Conservation (phyloP, 371 early-diverging fungal species). For the Mortierella sp. region DNA sequence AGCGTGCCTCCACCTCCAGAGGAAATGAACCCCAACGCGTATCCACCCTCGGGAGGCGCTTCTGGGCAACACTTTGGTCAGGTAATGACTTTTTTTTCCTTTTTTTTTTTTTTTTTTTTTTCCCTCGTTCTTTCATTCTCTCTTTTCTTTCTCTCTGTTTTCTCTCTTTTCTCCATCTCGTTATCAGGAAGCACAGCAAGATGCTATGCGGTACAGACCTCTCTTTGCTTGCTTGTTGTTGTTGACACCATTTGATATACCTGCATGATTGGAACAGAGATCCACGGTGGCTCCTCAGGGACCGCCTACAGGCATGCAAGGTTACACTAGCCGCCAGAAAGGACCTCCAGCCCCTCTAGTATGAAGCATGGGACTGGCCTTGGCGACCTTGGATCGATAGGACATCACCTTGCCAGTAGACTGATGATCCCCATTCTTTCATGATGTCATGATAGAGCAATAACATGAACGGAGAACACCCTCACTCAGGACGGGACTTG, state of each 20-base stretch:
- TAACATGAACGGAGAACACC: constrained; percentile 31
- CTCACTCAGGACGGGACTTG: constrained; percentile 36
- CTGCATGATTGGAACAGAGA: constrained; percentile 13
- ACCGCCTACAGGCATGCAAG: constrained; percentile 55
- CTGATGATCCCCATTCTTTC: neutral
- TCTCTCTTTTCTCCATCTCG: too few relatives aligned
- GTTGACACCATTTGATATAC: too few relatives aligned
- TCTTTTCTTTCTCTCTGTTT: too few relatives aligned
- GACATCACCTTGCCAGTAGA: too few relatives aligned
- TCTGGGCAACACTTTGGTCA: constrained; percentile 43
- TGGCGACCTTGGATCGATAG: too few relatives aligned
- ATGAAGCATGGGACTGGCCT: neutral
- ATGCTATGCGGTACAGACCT: too few relatives aligned
- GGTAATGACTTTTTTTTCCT: constrained; percentile 13
- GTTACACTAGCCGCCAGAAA: constrained; percentile 45
- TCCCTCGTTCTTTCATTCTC: neutral
- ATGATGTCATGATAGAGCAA: constrained; percentile 14
- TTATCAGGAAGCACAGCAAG: too few relatives aligned
- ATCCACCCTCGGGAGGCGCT: constrained; percentile 30
- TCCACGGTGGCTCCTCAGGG: constrained; percentile 53
- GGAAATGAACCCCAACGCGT: constrained; percentile 64
- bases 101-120: neutral
- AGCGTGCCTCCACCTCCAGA: constrained; percentile 69
- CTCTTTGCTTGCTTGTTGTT: too few relatives aligned
- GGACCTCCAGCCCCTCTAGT: constrained; percentile 46